Conservation (phyloP, 169 alveolate genomes). For the Plasmodium chabaudi region DNA sequence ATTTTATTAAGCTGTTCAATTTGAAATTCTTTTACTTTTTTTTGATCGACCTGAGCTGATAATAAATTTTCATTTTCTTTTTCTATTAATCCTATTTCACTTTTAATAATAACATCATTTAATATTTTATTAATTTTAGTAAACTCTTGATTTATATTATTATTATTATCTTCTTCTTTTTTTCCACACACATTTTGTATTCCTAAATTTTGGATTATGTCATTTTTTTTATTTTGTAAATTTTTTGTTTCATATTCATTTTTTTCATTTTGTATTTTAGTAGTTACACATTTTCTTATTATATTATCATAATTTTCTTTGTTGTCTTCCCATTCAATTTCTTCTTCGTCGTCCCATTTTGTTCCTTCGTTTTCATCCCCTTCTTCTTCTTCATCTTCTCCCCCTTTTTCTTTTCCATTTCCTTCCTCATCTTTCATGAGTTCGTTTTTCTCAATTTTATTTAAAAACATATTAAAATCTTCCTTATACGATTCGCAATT, state of each 20-base stretch:
- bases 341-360: not conserved
- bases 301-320: too few relatives aligned
- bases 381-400: not conserved
- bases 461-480: conserved; percentile 19
- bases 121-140: conserved; percentile 29
- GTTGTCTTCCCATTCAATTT: too few relatives aligned
- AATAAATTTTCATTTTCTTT: conserved; percentile 1
- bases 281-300: not conserved
- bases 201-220: conserved; percentile 15
- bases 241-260: not conserved
- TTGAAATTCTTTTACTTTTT: too few relatives aligned
- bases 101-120: conserved; percentile 25
- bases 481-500: conserved; percentile 21
- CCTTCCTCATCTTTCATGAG: conserved; percentile 7
- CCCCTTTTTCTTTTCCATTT: not conserved
- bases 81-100: conserved; percentile 11
- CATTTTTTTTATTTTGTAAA: conserved; percentile 3
- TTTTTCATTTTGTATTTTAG: not conserved
- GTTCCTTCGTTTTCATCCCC: too few relatives aligned
- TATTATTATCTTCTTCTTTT: not conserved
- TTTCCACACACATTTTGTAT: conserved; percentile 6
- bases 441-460: not conserved
- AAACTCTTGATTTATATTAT: conserved; percentile 8
- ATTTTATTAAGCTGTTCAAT: too few relatives aligned
- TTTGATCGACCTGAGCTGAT: too few relatives aligned